A percentile compares a stretch with the other conserved stretches of the same genome.
phyloP scores from a whole-genome alignment of 495 filamentous ascomycete species.

The Alectoria sarmentosa region DNA sequence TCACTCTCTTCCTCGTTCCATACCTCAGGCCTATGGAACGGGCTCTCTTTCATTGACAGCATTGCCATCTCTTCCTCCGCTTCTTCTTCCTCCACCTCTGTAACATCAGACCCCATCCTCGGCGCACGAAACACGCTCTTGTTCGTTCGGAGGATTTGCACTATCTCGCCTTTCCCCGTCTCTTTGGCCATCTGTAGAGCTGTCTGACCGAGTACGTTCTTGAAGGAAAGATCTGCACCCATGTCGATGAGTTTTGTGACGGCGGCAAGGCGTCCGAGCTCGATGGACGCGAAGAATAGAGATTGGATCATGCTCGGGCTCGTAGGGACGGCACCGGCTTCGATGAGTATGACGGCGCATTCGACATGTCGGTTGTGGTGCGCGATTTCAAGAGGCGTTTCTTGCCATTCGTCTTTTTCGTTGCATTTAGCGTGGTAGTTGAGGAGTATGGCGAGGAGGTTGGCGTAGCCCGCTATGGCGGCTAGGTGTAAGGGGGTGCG shows the following conservation, averaged over 20 bases:
- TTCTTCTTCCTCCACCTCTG: conserved; percentile 4
- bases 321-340: conserved; percentile 8
- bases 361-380: conserved; percentile 44
- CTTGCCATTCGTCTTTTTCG: conserved; percentile 22
- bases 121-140: conserved; percentile 9
- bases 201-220: conserved; percentile 18
- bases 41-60: conserved; percentile 7
- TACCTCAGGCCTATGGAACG: conserved; percentile 10
- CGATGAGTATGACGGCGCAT: conserved; percentile 11
- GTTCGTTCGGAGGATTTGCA: conserved; percentile 5
- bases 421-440: neutral
- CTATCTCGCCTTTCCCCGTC: conserved; percentile 8
- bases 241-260: conserved; percentile 13
- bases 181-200: conserved; percentile 16
- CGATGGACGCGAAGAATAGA: conserved; percentile 18
- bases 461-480: neutral
- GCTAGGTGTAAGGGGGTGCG: conserved; percentile 18
- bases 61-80: conserved; percentile 10
- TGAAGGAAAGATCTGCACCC: conserved; percentile 11
- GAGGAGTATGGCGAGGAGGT: conserved; percentile 13
- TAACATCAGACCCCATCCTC: neutral
- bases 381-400: conserved; percentile 59
- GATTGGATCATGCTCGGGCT: neutral
- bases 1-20: conserved; percentile 15
- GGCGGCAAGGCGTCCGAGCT: conserved; percentile 9